These are phyloP conservation scores for Phytophthora pistaciae DNA, from an alignment of 352 stramenopile species.

Conservation along the genomic window DNA sequence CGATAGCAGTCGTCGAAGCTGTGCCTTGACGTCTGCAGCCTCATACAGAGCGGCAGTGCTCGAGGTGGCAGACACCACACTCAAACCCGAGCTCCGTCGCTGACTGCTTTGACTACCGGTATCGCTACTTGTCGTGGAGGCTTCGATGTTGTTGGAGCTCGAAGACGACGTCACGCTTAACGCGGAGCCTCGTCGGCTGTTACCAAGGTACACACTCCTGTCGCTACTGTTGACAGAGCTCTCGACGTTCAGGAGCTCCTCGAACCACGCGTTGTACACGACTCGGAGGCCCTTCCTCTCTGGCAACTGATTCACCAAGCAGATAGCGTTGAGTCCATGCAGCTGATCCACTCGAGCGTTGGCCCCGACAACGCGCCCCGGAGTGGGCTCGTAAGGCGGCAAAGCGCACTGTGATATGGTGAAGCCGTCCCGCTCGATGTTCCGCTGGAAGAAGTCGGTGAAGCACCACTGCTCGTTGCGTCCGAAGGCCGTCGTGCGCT, in stretches of 20 bases:
- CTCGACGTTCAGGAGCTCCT: conserved; percentile 7
- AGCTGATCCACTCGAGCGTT: conserved; percentile 41
- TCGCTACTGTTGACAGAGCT: not conserved
- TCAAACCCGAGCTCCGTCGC: conserved; percentile 11
- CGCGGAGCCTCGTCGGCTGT: not conserved
- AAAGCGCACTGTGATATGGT: conserved; percentile 31
- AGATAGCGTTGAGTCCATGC: conserved; percentile 35
- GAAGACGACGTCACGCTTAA: not conserved
- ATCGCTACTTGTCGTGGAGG: not conserved
- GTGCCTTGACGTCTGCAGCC: conserved; percentile 13
- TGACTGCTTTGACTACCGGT: conserved; percentile 4
- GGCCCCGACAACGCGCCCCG: conserved; percentile 15
- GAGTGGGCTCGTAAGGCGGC: conserved; percentile 15
- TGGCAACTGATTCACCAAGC: conserved; percentile 33
- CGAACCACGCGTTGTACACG: conserved; percentile 40
- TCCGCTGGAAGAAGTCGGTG: conserved; percentile 30
- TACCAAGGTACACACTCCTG: not conserved
- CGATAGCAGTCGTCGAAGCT: conserved; percentile 25
- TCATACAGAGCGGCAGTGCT: not conserved
- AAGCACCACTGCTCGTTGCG: conserved; percentile 47
- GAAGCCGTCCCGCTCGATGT: conserved; percentile 24
- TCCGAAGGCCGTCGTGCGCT: conserved; percentile 28
- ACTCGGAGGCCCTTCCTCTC: conserved; percentile 28
- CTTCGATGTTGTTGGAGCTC: conserved; percentile 3
- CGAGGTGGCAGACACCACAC: conserved; percentile 1